These are phyloP conservation scores for Rhodosporidiobolus sp. DNA, from an alignment of 768 basidiomycete genomes.

Conservation along the genomic window DNA sequence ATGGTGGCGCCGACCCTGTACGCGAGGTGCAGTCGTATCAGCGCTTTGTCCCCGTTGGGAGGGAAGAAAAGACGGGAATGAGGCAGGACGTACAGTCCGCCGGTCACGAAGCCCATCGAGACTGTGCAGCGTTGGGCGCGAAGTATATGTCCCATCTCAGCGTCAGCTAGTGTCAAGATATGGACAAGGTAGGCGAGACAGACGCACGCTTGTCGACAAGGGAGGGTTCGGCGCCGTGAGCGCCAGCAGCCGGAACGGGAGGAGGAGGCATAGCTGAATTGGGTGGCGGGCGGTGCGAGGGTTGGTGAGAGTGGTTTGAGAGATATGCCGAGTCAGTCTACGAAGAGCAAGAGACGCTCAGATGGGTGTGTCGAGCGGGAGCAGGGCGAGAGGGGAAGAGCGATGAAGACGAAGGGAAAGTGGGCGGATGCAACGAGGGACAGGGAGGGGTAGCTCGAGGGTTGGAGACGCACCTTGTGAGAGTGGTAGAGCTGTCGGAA, in stretches of 20 bases:
- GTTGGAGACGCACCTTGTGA: no score
- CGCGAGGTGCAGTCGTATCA: background rate
- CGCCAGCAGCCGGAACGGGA: background rate
- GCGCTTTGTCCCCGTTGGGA: background rate
- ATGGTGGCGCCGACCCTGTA: constrained; percentile 81
- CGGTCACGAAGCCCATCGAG: constrained; percentile 35
- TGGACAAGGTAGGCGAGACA: no score
- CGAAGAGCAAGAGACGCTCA: background rate
- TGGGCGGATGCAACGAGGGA: background rate
- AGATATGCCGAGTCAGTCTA: background rate
- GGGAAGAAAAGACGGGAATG: background rate
- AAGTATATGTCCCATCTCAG: background rate
- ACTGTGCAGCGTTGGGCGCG: background rate
- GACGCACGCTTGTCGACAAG: constrained; percentile 24
- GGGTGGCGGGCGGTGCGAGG: background rate
- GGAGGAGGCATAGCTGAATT: constrained; percentile 17
- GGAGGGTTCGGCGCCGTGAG: background rate
- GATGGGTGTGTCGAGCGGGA: no score
- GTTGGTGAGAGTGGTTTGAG: background rate
- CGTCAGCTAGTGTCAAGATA: background rate
- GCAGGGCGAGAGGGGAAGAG: no score
- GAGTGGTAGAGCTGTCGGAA: no score
- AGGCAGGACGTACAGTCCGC: constrained; percentile 11
- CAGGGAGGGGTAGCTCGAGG: background rate
- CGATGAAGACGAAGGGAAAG: background rate